Base-by-base conservation (phyloP, 1,284 basidiomycete genomes). In the Cutaneotrichosporon sp. region DNA sequence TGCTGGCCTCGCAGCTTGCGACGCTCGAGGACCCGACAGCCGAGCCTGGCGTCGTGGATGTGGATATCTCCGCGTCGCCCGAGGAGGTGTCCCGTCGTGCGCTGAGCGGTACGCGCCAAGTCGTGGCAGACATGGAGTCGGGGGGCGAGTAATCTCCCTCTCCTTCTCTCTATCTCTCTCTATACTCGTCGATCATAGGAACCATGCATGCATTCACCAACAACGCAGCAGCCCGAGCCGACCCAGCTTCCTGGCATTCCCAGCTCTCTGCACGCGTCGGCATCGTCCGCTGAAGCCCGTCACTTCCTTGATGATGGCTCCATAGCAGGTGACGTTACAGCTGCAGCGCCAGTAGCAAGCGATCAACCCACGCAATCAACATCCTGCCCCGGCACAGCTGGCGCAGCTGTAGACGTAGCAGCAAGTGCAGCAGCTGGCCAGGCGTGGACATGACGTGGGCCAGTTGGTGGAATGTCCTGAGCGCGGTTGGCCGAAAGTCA, bases 1-100 rank as follows among this genome's bases (percentile, higher is more conserved):
- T 97, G 94, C 82, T 98, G 65, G 88, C 89, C 57, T 89, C 89
- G 66, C 95, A 97, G 81, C 74, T 97, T 64, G 81, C 81, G 20
- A 89, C 90, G 36, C 75, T 98, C 62, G 90, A 97, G 79, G 84
- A 83, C 65, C 92, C 92, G 0, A 67, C 63, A 9, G 86, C 82
- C 3, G 91, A 92, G 75, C 79, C 83, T 2, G 87, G 85, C 0
- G 88, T 91, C 13, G 83, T 89, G 10, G 81, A 82, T 5, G 87
- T 92, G n/a, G 78, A 84, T 25, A 78, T 90, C 55, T 83, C 84
- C 47, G 81, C 81, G 58, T 70, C 79, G 8, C 86, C 83, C 47
- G 85, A 86, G 63, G 82, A 83, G 59, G 90, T 93, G 71, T 81
- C 87, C 0, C 63, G 72, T 52, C 56, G 69, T 33, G 81, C 81